Evolutionary conservation across 345 rosid species (phyloP).

Genomic region (Brassica cretica): DNA sequence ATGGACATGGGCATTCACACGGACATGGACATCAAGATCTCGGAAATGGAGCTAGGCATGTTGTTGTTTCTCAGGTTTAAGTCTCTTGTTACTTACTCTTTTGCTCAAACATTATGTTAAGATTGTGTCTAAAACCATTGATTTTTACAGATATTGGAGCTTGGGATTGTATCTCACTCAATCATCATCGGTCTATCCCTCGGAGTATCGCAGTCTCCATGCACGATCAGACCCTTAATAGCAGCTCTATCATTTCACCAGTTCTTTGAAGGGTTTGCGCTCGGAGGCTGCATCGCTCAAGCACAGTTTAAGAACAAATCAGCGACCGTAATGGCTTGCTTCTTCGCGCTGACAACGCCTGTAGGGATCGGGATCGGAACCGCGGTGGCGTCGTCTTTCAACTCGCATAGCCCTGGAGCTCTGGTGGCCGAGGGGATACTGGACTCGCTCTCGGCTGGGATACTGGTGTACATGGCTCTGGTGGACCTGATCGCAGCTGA

Average conservation of each 20-base stretch:
- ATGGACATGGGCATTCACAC: constrained; percentile 48
- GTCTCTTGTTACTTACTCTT: neutral
- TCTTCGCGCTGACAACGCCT: constrained; percentile 80
- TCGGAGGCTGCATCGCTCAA: constrained; percentile 93
- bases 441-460: constrained; percentile 84
- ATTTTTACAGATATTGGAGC: constrained; percentile 74
- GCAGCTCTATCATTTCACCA: constrained; percentile 94
- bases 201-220: constrained; percentile 78
- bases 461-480: constrained; percentile 88
- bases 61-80: constrained; percentile 85
- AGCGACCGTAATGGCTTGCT: constrained; percentile 68
- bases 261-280: constrained; percentile 94
- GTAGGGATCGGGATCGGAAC: constrained; percentile 69
- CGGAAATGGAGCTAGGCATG: constrained; percentile 70
- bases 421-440: constrained; percentile 67
- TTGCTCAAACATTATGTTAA: neutral
- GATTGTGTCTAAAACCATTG: neutral
- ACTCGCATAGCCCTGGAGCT: constrained; percentile 61
- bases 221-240: constrained; percentile 77
- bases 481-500: constrained; percentile 95
- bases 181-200: constrained; percentile 91
- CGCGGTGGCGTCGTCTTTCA: constrained; percentile 62
- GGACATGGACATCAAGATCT: constrained; percentile 41
- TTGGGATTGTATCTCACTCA: constrained; percentile 89
- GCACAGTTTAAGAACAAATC: constrained; percentile 66